Evolutionary conservation across 805 yeast genomes (phyloP), one percentile per base, ranked within the genome.

Genomic region (Saccharomycopsis guyanensis): DNA sequence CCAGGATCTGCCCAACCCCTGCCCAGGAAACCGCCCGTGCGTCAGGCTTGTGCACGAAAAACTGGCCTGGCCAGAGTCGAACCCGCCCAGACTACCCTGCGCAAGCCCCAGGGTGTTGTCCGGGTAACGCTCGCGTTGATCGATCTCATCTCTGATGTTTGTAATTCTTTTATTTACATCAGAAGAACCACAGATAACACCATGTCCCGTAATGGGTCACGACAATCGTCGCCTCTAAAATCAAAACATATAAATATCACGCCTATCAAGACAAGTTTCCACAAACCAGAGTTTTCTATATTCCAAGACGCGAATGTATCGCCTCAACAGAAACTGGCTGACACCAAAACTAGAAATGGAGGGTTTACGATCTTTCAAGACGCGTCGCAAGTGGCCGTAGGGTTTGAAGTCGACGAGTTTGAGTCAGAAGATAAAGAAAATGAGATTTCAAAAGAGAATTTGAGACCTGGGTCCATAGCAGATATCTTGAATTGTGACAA

Each of bases 401-500:
- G 29, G 19, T 10, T 33, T 12, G 37, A 33, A 12, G 37, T 15
- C 23, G 23, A 37, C 6, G 23, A 13, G n/a, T 15, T 40, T 3
- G 43, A 40, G 24, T 4, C 20, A 12, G 25, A 42, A n/a, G 51
- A 47, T 36, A 47, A 47, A 40, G 51, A 47, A 18, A 47, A 47
- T 25, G 47, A 34, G n/a, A 32, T 43, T 6, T 43, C 35, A 15
- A 47, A 47, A 32, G 51, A 47, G 24, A 42, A 47, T 25, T 20
- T 43, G 10, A 23, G 34, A 25, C 47, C 51, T 16, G 16, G 34
- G 4, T 13, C 33, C 10, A 40, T 40, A 31, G 47, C 42, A 16
- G 39, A 47, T 19, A 44, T 47, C 22, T 36, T 47, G 23, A 34
- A 43, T 25, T 13, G 18, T 22, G 51, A 47, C 33, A 42, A 43